A percentile compares a stretch with the other conserved stretches of the same genome.
These are phyloP conservation scores for Laguncularia racemosa DNA, from an alignment of 345 rosid species.

Conservation along the genomic window DNA sequence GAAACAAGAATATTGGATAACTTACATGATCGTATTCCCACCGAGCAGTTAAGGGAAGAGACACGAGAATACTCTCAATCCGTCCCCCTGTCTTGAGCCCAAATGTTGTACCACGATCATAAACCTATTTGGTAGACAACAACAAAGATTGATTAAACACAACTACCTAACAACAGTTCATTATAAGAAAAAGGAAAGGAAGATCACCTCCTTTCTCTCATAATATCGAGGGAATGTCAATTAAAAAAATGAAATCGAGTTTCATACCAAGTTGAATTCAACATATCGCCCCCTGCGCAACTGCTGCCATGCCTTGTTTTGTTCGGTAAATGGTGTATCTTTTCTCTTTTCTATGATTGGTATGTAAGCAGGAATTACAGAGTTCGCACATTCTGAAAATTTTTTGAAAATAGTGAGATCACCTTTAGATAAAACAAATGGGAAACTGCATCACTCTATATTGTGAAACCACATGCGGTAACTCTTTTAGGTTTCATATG, in stretches of 20 bases:
- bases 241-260: neutral
- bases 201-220: too few species aligned
- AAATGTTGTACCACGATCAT: slow-evolving; percentile 96
- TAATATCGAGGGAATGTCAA: neutral
- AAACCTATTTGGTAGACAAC: slow-evolving; percentile 37
- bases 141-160: slow-evolving; percentile 3
- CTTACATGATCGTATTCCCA: slow-evolving; percentile 99
- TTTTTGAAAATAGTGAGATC: neutral
- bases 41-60: slow-evolving; percentile 85
- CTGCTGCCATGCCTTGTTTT: slow-evolving; percentile 96
- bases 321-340: slow-evolving; percentile 63
- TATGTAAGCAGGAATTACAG: slow-evolving; percentile 87
- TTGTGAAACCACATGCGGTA: neutral
- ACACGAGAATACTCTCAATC: slow-evolving; percentile 96
- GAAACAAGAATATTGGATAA: slow-evolving; percentile 1
- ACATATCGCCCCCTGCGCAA: slow-evolving; percentile 93
- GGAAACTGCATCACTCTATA: neutral
- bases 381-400: slow-evolving; percentile 76
- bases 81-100: slow-evolving; percentile 97
- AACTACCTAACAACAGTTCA: neutral
- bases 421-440: too few species aligned
- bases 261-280: slow-evolving; percentile 85
- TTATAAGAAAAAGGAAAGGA: neutral
- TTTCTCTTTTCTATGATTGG: slow-evolving; percentile 85
- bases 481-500: neutral